Evolutionary conservation across 345 rosid species (phyloP), one percentile per base, ranked within the genome.

Genomic region (Eucalyptus urophylla): DNA sequence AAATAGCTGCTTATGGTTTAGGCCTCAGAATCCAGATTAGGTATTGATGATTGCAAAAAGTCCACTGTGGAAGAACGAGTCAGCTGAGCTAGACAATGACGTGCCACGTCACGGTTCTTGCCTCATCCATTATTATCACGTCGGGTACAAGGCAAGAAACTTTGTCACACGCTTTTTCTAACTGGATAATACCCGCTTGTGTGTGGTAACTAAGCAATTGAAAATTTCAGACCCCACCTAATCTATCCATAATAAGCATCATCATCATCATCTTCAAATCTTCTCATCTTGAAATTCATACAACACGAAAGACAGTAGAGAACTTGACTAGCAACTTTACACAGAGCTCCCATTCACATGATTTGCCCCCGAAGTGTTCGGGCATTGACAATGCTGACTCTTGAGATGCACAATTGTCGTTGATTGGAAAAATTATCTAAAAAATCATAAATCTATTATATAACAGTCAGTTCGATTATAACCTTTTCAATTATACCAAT

Each of bases 401-500:
- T 21, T 10, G 47, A 37, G 27, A 21, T 76, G 83, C 29, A 40
- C 15, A 2, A 37, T 21, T 37, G 9, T 21, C 13, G 16, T 21
- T 2, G 3, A 4, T 3, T 43, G 1, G 27, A 1, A 76, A 76
- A 3, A 37, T 6, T 37, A 0, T 37, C 14, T 0, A 21, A 11
- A 37, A 37, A 9, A 2, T 37, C 8, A 2, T 76, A 69, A 31
- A 69, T 17, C 0, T 31, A 69, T 8, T 69, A 11, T 33, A 21
- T 3, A 0, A 1, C 0, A 0, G 0, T 5, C 8, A 11, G 1
- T 37, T 76, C 2, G 2, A 0, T 21, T 0, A 0, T 37, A 19
- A 40, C 21, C 0, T 0, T 76, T 37, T 37, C 1, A 21, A 76
- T 11, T 21, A 7, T 40, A 24, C 0, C 8, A 76, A 76, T 76